A percentile compares a stretch with the other conserved stretches of the same genome.
Evolutionary conservation across 768 basidiomycete species (phyloP).

Genomic region (Russula emetica): DNA sequence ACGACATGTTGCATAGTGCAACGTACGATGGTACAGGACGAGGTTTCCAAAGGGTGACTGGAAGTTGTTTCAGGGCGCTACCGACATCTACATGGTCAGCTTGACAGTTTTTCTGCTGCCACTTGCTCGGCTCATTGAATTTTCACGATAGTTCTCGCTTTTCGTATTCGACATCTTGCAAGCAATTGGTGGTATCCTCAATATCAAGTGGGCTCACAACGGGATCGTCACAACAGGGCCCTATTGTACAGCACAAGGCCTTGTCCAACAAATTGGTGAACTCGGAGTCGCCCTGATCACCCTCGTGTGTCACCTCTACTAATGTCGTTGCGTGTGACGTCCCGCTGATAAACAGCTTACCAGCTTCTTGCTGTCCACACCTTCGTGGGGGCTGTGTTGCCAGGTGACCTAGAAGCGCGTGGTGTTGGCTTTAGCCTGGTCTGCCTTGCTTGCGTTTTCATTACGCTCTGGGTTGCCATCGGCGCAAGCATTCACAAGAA

Average conservation of each 20-base stretch:
- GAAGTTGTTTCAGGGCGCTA: slow-evolving; percentile 35
- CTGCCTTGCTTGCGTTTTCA: slow-evolving; percentile 12
- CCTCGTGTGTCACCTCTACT: slow-evolving; percentile 33
- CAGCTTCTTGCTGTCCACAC: slow-evolving; percentile 39
- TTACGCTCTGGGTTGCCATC: slow-evolving; percentile 38
- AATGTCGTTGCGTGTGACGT: background rate
- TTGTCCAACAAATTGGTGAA: slow-evolving; percentile 42
- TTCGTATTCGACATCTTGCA: slow-evolving; percentile 38
- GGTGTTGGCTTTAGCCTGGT: slow-evolving; percentile 28
- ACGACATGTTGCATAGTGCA: slow-evolving; percentile 9
- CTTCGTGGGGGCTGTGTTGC: slow-evolving; percentile 39
- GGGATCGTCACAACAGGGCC: slow-evolving; percentile 35
- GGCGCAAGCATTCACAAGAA: slow-evolving; percentile 28
- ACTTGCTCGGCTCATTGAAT: slow-evolving; percentile 13
- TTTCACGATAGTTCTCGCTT: slow-evolving; percentile 30
- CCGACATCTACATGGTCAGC: slow-evolving; percentile 42
- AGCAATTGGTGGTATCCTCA: slow-evolving; percentile 38
- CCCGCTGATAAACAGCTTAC: slow-evolving; percentile 30
- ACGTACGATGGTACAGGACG: slow-evolving; percentile 10
- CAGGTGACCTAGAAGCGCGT: slow-evolving; percentile 32
- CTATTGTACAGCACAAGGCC: slow-evolving; percentile 40
- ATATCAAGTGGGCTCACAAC: slow-evolving; percentile 35
- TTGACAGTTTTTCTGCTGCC: background rate
- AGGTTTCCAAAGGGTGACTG: background rate
- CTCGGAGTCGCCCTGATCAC: slow-evolving; percentile 41